Evolutionary conservation across 2,329 filamentous ascomycete genomes (phyloP).

Genomic region (Fusarium sp.): DNA sequence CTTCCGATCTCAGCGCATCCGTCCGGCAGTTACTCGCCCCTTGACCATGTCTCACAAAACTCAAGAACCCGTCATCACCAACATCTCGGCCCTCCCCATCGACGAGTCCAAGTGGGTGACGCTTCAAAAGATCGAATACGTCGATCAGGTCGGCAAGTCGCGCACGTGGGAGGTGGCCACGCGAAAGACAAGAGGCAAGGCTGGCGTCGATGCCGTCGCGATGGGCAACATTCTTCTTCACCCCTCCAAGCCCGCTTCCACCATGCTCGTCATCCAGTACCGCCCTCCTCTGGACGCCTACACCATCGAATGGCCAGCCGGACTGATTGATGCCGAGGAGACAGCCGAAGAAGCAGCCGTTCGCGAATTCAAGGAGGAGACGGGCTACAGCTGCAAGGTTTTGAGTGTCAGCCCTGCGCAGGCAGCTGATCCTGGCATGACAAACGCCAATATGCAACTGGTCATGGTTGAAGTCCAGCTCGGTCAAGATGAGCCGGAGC

Average conservation of each 20-base stretch:
- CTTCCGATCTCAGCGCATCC: neutral
- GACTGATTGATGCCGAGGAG: conserved; percentile 41
- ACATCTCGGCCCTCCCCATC: conserved; percentile 33
- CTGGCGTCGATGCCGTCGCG: conserved; percentile 41
- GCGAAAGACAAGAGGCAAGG: conserved; percentile 40
- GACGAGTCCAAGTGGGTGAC: conserved; percentile 41
- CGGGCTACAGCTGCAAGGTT: conserved; percentile 39
- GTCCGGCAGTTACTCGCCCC: neutral
- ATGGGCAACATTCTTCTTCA: conserved; percentile 43
- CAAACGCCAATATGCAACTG: conserved; percentile 42
- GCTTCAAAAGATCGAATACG: conserved; percentile 42
- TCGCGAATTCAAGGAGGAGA: conserved; percentile 43
- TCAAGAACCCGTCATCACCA: conserved; percentile 42
- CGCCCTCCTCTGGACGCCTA: conserved; percentile 42
- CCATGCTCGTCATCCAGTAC: conserved; percentile 42
- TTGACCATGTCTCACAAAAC: conserved; percentile 32
- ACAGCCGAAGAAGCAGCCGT: conserved; percentile 40
- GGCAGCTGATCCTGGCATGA: conserved; percentile 42
- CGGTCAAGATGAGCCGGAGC: conserved; percentile 31
- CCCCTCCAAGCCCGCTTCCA: conserved; percentile 40
- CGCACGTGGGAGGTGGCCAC: conserved; percentile 44
- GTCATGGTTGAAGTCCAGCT: conserved; percentile 42
- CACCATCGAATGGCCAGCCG: conserved; percentile 42
- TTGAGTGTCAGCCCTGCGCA: conserved; percentile 37
- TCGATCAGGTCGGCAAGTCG: conserved; percentile 40